Evolutionary conservation across 305 asterid species (phyloP), one percentile per base, ranked within the genome.

Genomic region (Andrographis paniculata): DNA sequence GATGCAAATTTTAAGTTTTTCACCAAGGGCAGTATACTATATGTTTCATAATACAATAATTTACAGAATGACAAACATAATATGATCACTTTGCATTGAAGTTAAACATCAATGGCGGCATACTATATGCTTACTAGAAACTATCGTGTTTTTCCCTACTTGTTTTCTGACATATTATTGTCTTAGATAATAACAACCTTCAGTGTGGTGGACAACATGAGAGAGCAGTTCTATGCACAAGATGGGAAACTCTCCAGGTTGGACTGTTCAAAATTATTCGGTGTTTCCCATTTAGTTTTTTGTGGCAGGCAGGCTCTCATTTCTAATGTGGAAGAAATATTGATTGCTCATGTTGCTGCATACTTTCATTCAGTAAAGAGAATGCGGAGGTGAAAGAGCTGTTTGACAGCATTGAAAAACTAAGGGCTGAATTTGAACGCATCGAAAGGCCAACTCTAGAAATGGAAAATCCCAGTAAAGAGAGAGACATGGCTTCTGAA

Each of bases 181-280:
- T 31, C 52, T 50, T 77, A 87, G 99, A 87, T 87, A 45, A 72
- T 87, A 64, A 75, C 93, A 51, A 84, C 76, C 39, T 91, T 81
- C 76, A 83, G 95, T 46, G 93, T 81, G 42, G 96, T 79, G 57
- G 93, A 87, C 74, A 77, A 71, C 76, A 87, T 87, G 95, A 81
- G 71, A 62, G 84, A 81, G 70, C 94, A 79, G 58, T 77, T 77
- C 65, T 79, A 78, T 62, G 64, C 84, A 33, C 77, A 72, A 52
- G 76, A 62, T 59, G 87, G 72, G 60, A 77, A 72, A 61, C 39
- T 71, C 44, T 65, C 85, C 73, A 75, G 96, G 99, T 87, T 17
- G 42, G 71, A 47, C 59, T 49, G 36, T 66, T 17, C 36, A 38
- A 50, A 28, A 16, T 42, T 51, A 20, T 41, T 36, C 37, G 19